Evolutionary conservation across 2,329 filamentous ascomycete species (phyloP).

Genomic region (Curvularia sp.): DNA sequence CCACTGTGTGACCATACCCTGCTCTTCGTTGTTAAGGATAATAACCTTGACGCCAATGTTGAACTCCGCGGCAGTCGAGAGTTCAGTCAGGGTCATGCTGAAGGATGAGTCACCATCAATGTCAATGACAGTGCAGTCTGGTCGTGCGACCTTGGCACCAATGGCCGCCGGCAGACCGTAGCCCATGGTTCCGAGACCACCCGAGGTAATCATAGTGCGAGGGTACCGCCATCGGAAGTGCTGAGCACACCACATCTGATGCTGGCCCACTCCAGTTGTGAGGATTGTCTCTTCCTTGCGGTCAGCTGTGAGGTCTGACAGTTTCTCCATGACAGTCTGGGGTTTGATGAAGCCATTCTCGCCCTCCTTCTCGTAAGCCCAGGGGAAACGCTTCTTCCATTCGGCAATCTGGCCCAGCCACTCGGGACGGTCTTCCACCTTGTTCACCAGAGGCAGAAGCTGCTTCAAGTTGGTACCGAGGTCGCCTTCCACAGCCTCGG

Average conservation of each 20-base stretch:
- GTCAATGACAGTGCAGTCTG: conserved; percentile 87
- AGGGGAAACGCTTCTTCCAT: conserved; percentile 93
- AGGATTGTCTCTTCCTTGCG: conserved; percentile 88
- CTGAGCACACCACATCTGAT: conserved; percentile 99
- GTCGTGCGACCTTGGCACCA: conserved; percentile 85
- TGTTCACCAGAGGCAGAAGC: conserved; percentile 75
- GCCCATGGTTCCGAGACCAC: conserved; percentile 95
- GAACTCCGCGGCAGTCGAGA: conserved; percentile 92
- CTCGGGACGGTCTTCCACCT: conserved; percentile 71
- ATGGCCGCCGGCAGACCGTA: conserved; percentile 94
- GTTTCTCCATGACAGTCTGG: conserved; percentile 87
- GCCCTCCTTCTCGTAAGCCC: conserved; percentile 81
- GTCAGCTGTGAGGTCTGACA: conserved; percentile 81
- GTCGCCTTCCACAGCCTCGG: conserved; percentile 93
- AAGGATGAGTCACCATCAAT: conserved; percentile 99
- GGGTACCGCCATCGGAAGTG: conserved; percentile 95
- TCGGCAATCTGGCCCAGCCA: conserved; percentile 90
- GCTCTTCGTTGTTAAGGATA: conserved; percentile 94
- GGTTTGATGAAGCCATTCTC: conserved; percentile 87
- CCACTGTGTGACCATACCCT: conserved; percentile 99
- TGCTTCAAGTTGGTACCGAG: conserved; percentile 78
- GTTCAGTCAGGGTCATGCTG: conserved; percentile 96
- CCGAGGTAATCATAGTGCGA: conserved; percentile 93
- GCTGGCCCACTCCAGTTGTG: conserved; percentile 92
- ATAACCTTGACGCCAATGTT: conserved; percentile 96